Conservation (phyloP, 2,329 filamentous ascomycete genomes). For the Verticillium klebahnii region DNA sequence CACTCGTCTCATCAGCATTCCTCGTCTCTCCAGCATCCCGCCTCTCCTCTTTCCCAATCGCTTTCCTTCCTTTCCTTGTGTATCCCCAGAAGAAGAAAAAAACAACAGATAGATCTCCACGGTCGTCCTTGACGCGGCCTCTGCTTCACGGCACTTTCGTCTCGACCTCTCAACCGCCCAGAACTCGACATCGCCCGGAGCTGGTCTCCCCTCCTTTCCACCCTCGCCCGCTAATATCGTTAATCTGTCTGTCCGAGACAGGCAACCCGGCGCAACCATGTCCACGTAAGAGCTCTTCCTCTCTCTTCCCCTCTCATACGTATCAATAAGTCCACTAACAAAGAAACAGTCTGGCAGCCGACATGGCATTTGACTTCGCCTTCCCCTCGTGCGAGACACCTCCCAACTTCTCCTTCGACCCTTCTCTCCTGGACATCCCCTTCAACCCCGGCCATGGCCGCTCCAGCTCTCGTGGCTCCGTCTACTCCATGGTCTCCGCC, state of each 20-base stretch:
- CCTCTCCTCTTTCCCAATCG: neutral
- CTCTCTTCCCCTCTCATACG: neutral
- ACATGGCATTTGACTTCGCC: slow-evolving; percentile 58
- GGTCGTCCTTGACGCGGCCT: slow-evolving; percentile 17
- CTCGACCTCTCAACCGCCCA: slow-evolving; percentile 10
- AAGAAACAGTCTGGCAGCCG: slow-evolving; percentile 52
- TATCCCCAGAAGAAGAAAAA: slow-evolving; percentile 2
- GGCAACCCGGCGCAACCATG: slow-evolving; percentile 26
- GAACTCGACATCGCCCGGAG: slow-evolving; percentile 5
- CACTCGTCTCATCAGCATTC: slow-evolving; percentile 11
- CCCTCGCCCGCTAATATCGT: slow-evolving; percentile 8
- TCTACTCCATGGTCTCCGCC: slow-evolving; percentile 65
- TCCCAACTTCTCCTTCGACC: slow-evolving; percentile 51
- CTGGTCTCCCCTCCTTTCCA: slow-evolving; percentile 10
- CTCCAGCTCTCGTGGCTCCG: slow-evolving; percentile 61
- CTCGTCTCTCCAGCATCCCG: slow-evolving; percentile 1
- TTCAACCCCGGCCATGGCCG: slow-evolving; percentile 53
- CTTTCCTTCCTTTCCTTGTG: slow-evolving; percentile 4
- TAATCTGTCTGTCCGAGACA: slow-evolving; percentile 11
- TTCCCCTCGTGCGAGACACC: slow-evolving; percentile 51
- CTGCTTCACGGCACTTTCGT: slow-evolving; percentile 17
- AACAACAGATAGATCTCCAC: slow-evolving; percentile 15
- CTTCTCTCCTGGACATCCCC: slow-evolving; percentile 51
- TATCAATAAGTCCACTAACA: slow-evolving; percentile 21
- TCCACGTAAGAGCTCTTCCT: slow-evolving; percentile 30